Conservation (phyloP, 2,329 filamentous ascomycete genomes). For the Tolypocladium cylindrosporum region DNA sequence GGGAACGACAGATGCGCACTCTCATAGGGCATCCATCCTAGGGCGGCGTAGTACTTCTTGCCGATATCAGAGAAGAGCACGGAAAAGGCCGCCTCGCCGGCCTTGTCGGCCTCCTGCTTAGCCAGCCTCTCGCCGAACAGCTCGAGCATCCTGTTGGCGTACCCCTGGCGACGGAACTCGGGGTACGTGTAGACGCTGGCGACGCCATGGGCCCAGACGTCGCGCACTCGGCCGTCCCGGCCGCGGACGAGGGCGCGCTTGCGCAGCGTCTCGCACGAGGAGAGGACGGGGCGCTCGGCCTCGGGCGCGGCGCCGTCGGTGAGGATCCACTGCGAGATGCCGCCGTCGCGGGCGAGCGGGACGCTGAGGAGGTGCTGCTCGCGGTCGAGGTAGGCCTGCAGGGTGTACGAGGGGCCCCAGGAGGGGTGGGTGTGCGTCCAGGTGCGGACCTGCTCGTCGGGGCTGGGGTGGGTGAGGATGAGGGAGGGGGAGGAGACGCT, state of each 20-base stretch:
- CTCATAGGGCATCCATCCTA: constrained; percentile 67
- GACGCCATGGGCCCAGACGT: constrained; percentile 61
- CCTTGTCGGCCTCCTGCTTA: constrained; percentile 12
- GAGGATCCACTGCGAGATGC: constrained; percentile 55
- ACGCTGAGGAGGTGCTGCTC: constrained; percentile 48
- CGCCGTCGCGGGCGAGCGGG: constrained; percentile 46
- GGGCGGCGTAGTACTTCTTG: constrained; percentile 65
- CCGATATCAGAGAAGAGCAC: constrained; percentile 83
- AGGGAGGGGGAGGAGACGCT: constrained; percentile 12
- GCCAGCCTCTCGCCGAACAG: constrained; percentile 44
- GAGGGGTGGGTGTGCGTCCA: constrained; percentile 45
- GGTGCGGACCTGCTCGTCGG: constrained; percentile 40
- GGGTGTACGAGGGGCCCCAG: constrained; percentile 49
- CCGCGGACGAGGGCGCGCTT: constrained; percentile 44
- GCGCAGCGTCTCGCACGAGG: constrained; percentile 53
- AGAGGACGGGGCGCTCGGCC: constrained; percentile 42
- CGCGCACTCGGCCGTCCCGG: constrained; percentile 24
- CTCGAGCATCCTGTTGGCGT: constrained; percentile 65
- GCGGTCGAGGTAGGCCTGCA: constrained; percentile 47
- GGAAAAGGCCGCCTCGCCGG: constrained; percentile 49
- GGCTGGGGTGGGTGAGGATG: constrained; percentile 44
- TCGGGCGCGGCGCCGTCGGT: constrained; percentile 32
- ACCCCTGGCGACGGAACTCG: constrained; percentile 59
- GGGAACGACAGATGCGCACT: constrained; percentile 62
- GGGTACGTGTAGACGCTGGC: constrained; percentile 70